These are phyloP conservation scores for Saccharomycopsis fibuligera DNA, from an alignment of 805 yeast species.

Conservation along the genomic window DNA sequence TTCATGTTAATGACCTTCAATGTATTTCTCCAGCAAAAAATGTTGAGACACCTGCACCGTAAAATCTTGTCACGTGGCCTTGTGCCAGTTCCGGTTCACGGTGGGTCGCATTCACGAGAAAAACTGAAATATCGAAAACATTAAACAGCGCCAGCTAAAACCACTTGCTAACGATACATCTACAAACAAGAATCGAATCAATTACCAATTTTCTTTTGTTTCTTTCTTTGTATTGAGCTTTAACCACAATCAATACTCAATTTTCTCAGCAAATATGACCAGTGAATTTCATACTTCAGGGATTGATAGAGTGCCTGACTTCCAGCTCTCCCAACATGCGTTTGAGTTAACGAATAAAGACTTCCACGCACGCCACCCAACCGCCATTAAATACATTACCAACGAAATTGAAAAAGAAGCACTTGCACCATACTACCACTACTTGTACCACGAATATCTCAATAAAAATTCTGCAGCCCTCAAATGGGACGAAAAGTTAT, in stretches of 20 bases:
- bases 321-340: constrained; percentile 72
- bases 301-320: constrained; percentile 67
- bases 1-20: too few species aligned
- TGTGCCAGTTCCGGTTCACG: too few species aligned
- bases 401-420: constrained; percentile 50
- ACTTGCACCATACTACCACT: constrained; percentile 79
- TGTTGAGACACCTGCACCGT: too few species aligned
- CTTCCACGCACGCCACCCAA: constrained; percentile 35
- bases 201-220: too few species aligned
- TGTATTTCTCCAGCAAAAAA: too few species aligned
- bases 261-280: constrained; percentile 18
- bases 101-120: too few species aligned
- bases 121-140: too few species aligned
- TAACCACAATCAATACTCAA: neutral
- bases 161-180: too few species aligned
- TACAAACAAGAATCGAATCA: too few species aligned
- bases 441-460: constrained; percentile 45
- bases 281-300: constrained; percentile 41
- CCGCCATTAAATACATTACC: constrained; percentile 40
- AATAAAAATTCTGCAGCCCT: constrained; percentile 31
- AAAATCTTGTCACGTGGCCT: too few species aligned
- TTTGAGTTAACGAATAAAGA: constrained; percentile 48
- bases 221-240: too few species aligned
- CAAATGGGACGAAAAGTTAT: constrained; percentile 57
- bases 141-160: too few species aligned